phyloP scores from a whole-genome alignment of 1,284 basidiomycete species.

The Leccinum fuscescens region DNA sequence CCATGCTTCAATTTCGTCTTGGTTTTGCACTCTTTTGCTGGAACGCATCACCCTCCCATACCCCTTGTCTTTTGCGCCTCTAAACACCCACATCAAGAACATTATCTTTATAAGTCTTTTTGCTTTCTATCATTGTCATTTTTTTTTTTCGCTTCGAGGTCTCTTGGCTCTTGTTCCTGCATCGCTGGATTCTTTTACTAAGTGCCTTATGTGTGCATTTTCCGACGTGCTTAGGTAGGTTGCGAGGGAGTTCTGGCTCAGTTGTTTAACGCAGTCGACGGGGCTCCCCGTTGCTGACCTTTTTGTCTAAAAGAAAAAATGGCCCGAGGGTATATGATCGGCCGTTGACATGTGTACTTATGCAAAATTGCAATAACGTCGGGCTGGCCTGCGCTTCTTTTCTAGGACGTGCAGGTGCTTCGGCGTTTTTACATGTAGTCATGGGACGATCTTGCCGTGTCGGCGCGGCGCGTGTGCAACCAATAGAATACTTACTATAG shows the following conservation, averaged over 20 bases:
- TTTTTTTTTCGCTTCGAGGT: slow-evolving; percentile 2
- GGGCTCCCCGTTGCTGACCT: background rate
- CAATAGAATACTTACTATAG: background rate
- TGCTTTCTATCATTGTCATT: background rate
- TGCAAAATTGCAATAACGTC: background rate
- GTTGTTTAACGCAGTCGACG: background rate
- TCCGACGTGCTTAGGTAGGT: slow-evolving; percentile 23
- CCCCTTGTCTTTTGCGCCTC: slow-evolving; percentile 5
- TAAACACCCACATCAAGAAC: background rate
- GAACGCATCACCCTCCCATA: slow-evolving; percentile 18
- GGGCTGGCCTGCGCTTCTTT: background rate
- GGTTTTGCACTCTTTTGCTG: slow-evolving; percentile 1
- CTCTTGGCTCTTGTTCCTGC: slow-evolving; percentile 7
- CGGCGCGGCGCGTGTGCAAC: background rate
- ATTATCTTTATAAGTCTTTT: slow-evolving; percentile 12
- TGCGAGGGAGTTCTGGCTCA: slow-evolving; percentile 8
- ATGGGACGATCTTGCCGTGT: background rate
- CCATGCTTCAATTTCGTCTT: background rate
- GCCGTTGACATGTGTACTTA: slow-evolving; percentile 8
- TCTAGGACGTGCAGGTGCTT: background rate
- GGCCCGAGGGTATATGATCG: background rate
- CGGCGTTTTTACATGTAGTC: background rate
- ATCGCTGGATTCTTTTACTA: slow-evolving; percentile 17
- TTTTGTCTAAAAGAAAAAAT: background rate
- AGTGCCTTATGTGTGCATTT: slow-evolving; percentile 26